Evolutionary conservation across 2,329 filamentous ascomycete species (phyloP), one percentile per base, ranked within the genome.

Genomic region (Aspergillus fischeri): DNA sequence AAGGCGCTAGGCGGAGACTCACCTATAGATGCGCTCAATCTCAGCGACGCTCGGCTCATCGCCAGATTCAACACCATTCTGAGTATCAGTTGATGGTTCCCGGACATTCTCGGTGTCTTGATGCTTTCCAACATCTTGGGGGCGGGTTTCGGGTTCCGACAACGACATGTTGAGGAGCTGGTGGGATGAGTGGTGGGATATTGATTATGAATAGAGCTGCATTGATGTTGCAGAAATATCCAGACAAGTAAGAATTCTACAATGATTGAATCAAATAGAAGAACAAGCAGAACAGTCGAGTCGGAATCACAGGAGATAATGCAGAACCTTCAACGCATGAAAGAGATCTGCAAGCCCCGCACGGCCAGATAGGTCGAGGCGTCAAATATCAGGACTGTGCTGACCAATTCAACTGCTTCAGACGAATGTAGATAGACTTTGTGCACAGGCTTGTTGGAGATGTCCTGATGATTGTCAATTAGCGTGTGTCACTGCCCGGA

Each of bases 21-120:
- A 75, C 73, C 68, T 67, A 61, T 76, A 76, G 41, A 76, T 70
- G 10, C 73, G 72, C 58, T 75, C 72, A 44, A 76, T 70, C 42
- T 70, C 65, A 27, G 66, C 71, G 20, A 68, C 52, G 54, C 67
- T 68, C 29, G 69, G 65, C 55, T 73, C 71, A 45, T 58, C 54
- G n/a, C 59, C 61, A 2, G 65, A 57, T 41, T 70, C 65, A 2
- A 63, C 60, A 21, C 65, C 64, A 14, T 65, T 63, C 11, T 48
- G 53, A 38, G 51, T 52, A 32, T 53, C 28, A 5, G 47, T n/a
- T n/a, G 54, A 55, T 11, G 42, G 49, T 28, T 58, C 60, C 9
- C 54, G 52, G 21, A 57, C 21, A 24, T 14, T 47, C 44, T 47
- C 44, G 21, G 11, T 24, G 44, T 24, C 44, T 27, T 27, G 21